Conservation (phyloP, 2,329 filamentous ascomycete genomes). For the Penicillium fuscoglaucum region DNA sequence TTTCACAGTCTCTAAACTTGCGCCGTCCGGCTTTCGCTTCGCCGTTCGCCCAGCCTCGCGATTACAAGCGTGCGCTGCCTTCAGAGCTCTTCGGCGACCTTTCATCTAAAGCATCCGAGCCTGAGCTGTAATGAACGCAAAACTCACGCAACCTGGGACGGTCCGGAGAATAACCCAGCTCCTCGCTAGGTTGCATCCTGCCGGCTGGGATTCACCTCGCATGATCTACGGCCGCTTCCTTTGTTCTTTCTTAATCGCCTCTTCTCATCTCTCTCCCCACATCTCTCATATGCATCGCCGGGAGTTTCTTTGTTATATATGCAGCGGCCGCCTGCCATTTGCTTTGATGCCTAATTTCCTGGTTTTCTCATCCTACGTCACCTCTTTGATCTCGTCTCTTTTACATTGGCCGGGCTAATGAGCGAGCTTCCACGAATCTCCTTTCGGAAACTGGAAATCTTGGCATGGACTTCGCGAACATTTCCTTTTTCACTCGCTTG, state of each 20-base stretch:
- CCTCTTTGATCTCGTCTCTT: background rate
- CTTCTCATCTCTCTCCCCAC: slow-evolving; percentile 8
- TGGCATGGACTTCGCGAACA: background rate
- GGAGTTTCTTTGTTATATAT: slow-evolving; percentile 32
- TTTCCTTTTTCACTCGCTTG: slow-evolving; percentile 2
- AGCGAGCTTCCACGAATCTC: background rate
- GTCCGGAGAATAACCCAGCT: slow-evolving; percentile 12
- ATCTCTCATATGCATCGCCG: slow-evolving; percentile 32
- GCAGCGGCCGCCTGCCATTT: slow-evolving; percentile 23
- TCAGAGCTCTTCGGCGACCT: slow-evolving; percentile 36
- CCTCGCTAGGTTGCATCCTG: slow-evolving; percentile 3
- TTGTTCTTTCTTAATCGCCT: slow-evolving; percentile 1
- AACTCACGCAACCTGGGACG: slow-evolving; percentile 5
- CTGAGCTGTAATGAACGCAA: slow-evolving; percentile 19
- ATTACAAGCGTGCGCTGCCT: slow-evolving; percentile 38
- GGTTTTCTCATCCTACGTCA: background rate
- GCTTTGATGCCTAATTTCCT: slow-evolving; percentile 1
- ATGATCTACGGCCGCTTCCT: slow-evolving; percentile 9
- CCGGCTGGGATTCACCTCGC: slow-evolving; percentile 17
- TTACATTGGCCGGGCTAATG: slow-evolving; percentile 7
- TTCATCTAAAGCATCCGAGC: slow-evolving; percentile 24
- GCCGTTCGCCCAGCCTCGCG: slow-evolving; percentile 43
- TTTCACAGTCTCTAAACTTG: slow-evolving; percentile 37
- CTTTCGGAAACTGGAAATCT: background rate
- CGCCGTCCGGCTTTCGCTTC: slow-evolving; percentile 42